A percentile compares a stretch with the other conserved stretches of the same genome.
phyloP scores from a whole-genome alignment of 2,329 filamentous ascomycete species.

The Venturiaceae sp. region DNA sequence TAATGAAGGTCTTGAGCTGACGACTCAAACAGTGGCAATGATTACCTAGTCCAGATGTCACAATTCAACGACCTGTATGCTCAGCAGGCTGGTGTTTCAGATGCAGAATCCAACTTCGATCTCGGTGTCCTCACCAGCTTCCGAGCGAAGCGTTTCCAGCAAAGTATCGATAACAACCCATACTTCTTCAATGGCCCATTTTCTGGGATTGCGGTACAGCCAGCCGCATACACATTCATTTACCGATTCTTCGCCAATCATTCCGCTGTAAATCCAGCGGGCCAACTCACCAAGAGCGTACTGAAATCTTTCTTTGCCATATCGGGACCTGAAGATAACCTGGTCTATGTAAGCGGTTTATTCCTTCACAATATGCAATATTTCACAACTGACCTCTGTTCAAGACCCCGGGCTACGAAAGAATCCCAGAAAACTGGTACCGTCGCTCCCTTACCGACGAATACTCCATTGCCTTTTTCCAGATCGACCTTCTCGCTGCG shows the following conservation, averaged over 20 bases:
- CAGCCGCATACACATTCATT: not conserved
- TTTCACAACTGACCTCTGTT: not conserved
- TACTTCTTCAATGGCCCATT: not conserved
- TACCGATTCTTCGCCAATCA: not conserved
- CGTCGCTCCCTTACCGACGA: not conserved
- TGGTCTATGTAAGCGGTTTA: too few species aligned
- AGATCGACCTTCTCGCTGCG: not conserved
- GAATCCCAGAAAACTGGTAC: not conserved
- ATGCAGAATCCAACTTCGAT: slow-evolving; percentile 19
- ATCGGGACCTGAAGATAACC: not conserved
- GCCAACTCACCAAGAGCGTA: not conserved
- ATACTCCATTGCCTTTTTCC: not conserved
- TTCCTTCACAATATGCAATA: not conserved
- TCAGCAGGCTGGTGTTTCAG: slow-evolving; percentile 6
- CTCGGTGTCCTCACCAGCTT: slow-evolving; percentile 18
- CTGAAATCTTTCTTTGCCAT: not conserved
- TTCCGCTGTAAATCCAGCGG: not conserved
- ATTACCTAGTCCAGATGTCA: not conserved
- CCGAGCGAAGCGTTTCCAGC: not conserved
- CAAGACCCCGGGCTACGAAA: not conserved
- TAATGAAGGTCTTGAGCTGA: too few species aligned
- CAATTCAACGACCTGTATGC: not conserved
- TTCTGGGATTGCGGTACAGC: not conserved
- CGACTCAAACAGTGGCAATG: not conserved
- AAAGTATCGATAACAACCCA: not conserved